Conservation (phyloP, 306 rosid genomes). For the Dryas alaskensis region DNA sequence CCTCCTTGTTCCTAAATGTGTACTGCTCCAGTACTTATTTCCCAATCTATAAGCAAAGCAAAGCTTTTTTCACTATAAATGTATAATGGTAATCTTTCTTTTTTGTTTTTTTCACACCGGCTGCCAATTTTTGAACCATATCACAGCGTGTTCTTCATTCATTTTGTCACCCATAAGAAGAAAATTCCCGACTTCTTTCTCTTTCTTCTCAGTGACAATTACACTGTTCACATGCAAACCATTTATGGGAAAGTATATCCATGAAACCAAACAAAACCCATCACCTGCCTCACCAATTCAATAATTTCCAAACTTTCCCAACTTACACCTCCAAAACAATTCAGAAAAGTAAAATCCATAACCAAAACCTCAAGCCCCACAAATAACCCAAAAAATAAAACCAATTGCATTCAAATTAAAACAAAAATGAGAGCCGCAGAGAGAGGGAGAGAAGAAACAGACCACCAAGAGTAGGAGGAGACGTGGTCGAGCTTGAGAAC, state of each 20-base stretch:
- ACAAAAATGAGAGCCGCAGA: neutral
- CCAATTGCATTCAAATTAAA: neutral
- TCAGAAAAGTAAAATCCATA: neutral
- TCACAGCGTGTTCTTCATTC: neutral
- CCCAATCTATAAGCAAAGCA: neutral
- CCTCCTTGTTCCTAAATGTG: neutral
- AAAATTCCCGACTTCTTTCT: neutral
- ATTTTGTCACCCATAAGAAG: neutral
- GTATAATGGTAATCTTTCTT: neutral
- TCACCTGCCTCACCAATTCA: neutral
- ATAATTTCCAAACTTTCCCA: constrained; percentile 14
- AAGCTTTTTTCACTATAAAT: neutral
- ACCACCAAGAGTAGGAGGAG: constrained; percentile 88
- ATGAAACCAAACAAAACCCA: neutral
- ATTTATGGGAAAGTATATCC: neutral
- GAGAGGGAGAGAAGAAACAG: constrained; percentile 26
- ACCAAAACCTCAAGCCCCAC: constrained; percentile 1
- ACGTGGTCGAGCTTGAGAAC: constrained; percentile 85
- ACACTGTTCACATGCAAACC: neutral
- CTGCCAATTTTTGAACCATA: neutral
- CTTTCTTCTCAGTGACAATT: neutral
- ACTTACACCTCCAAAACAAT: neutral
- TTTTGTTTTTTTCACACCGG: neutral
- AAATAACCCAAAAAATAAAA: neutral
- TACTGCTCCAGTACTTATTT: neutral